These are phyloP conservation scores for Chlorella variabilis DNA, from an alignment of 163 green algal genomes.

Conservation along the genomic window DNA sequence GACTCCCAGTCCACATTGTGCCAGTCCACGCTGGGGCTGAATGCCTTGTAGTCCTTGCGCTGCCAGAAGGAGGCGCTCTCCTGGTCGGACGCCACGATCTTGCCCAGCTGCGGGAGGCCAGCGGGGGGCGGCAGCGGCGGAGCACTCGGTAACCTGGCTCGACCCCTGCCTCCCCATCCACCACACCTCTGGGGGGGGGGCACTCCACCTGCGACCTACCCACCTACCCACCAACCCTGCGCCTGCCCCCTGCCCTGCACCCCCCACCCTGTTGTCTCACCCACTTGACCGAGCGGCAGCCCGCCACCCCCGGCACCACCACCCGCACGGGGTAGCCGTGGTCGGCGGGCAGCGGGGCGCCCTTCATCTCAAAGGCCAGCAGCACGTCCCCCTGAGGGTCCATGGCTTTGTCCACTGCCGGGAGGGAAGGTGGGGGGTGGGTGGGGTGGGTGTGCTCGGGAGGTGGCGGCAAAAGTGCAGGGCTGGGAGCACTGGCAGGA, in stretches of 20 bases:
- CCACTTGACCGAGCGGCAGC: conserved; percentile 88
- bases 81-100: conserved; percentile 66
- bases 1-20: conserved; percentile 79
- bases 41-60: conserved; percentile 89
- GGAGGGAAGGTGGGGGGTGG: background rate
- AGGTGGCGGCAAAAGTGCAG: too few species aligned
- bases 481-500: too few species aligned
- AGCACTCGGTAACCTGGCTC: background rate
- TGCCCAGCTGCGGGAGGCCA: conserved; percentile 15
- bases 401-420: conserved; percentile 64
- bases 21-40: conserved; percentile 78
- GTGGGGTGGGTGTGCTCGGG: too few species aligned
- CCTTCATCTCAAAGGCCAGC: conserved; percentile 95
- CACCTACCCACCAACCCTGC: too few species aligned
- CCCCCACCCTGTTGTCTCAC: conserved; percentile 56
- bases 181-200: too few species aligned
- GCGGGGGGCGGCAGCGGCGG: background rate
- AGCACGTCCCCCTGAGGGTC: conserved; percentile 74
- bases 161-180: too few species aligned
- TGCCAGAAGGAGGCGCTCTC: conserved; percentile 85
- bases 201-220: too few species aligned
- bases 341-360: conserved; percentile 74
- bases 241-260: background rate
- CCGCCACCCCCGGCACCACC: conserved; percentile 80
- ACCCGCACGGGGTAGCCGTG: conserved; percentile 86